Evolutionary conservation across 2,329 filamentous ascomycete genomes (phyloP).

Genomic region (Nothophoma quercina): DNA sequence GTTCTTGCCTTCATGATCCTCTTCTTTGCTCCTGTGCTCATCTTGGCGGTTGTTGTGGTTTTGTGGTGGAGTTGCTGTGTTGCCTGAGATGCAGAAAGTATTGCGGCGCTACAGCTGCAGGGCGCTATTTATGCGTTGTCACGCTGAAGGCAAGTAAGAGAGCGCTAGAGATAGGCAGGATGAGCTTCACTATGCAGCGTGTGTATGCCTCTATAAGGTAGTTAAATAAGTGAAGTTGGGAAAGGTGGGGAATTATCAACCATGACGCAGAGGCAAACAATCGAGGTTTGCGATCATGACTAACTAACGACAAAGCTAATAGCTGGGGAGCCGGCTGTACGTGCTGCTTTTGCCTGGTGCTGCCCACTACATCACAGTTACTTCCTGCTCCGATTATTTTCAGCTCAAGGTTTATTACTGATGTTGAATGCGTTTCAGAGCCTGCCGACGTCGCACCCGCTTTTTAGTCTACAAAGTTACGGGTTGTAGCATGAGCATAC

Average conservation of each 20-base stretch:
- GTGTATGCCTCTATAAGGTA: constrained; percentile 1
- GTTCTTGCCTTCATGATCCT: constrained; percentile 54
- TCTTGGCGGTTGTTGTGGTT: constrained; percentile 31
- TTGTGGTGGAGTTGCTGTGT: constrained; percentile 14
- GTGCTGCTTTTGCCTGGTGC: constrained; percentile 3
- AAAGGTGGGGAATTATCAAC: constrained; percentile 19
- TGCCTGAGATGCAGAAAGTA: constrained; percentile 14
- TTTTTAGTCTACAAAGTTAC: neutral
- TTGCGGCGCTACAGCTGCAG: constrained; percentile 16
- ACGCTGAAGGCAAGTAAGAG: neutral
- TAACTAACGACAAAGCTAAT: constrained; percentile 19
- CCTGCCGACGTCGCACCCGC: constrained; percentile 7
- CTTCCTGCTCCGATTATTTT: neutral
- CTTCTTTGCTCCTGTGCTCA: constrained; percentile 53
- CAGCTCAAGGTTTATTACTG: neutral
- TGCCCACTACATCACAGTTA: neutral
- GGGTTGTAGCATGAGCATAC: neutral
- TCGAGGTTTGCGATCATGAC: constrained; percentile 16
- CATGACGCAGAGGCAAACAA: constrained; percentile 24
- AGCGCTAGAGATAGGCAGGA: constrained; percentile 5
- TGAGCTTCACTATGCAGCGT: constrained; percentile 2
- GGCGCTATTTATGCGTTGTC: constrained; percentile 15
- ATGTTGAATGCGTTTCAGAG: neutral
- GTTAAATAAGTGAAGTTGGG: neutral
- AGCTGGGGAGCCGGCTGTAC: constrained; percentile 8